These are phyloP conservation scores for Delitschia confertaspora DNA, from an alignment of 495 filamentous ascomycete genomes.

Conservation along the genomic window DNA sequence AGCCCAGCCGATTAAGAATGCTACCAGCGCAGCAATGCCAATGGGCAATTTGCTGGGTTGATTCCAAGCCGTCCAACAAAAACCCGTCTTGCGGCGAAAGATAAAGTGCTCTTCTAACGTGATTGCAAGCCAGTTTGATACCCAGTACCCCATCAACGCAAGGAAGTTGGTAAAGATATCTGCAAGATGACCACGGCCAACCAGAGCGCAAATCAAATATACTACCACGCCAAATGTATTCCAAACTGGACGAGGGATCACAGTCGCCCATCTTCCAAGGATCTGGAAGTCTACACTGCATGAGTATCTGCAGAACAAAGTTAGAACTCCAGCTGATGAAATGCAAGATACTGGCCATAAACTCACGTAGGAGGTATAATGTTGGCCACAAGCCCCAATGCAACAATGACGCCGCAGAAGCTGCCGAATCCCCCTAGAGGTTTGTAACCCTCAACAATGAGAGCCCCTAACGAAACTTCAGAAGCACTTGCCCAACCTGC, in stretches of 20 bases:
- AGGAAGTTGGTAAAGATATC: constrained; percentile 53
- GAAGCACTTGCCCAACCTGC: constrained; percentile 32
- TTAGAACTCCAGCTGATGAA: constrained; percentile 3
- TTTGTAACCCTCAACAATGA: constrained; percentile 57
- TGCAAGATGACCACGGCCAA: constrained; percentile 44
- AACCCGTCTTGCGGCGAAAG: constrained; percentile 41
- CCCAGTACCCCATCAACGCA: constrained; percentile 53
- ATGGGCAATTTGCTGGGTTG: constrained; percentile 30
- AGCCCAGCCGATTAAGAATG: constrained; percentile 37
- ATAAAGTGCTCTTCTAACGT: constrained; percentile 45
- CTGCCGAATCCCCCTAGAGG: constrained; percentile 60
- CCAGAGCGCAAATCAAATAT: constrained; percentile 48
- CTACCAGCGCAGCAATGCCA: constrained; percentile 35
- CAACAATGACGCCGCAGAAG: constrained; percentile 63
- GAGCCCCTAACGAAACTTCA: constrained; percentile 50
- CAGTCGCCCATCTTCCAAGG: constrained; percentile 40
- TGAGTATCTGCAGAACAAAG: constrained; percentile 39
- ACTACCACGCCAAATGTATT: constrained; percentile 44
- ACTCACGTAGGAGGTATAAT: constrained; percentile 53
- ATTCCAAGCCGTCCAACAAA: constrained; percentile 37
- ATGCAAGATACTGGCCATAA: no score
- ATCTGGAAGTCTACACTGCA: constrained; percentile 56
- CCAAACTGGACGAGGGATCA: constrained; percentile 44
- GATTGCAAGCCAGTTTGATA: constrained; percentile 46
- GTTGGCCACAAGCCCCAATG: constrained; percentile 64